phyloP scores from a whole-genome alignment of 768 basidiomycete genomes.

The Naganishia antarctica region DNA sequence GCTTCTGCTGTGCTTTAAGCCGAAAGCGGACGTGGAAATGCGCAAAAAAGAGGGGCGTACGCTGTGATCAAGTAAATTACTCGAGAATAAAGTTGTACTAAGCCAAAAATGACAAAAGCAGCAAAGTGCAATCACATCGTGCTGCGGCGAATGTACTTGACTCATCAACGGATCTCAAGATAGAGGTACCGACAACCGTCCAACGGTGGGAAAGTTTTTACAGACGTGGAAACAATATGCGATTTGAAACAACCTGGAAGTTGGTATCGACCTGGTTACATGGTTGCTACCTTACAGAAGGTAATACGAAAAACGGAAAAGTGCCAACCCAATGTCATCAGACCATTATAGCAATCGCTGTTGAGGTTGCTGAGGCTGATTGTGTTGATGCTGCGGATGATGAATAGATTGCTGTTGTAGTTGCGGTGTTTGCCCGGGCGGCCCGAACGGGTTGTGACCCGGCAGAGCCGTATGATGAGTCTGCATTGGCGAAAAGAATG shows the following conservation, averaged over 20 bases:
- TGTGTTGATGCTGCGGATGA: slow-evolving; percentile 5
- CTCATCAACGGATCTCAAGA: too few relatives aligned
- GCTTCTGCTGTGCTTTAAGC: too few relatives aligned
- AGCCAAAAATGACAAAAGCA: too few relatives aligned
- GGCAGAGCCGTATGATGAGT: neutral
- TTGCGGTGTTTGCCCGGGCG: slow-evolving; percentile 14
- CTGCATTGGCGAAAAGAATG: slow-evolving; percentile 18
- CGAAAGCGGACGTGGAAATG: too few relatives aligned
- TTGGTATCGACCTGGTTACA: neutral
- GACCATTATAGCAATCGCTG: slow-evolving; percentile 10
- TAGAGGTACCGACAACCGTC: too few relatives aligned
- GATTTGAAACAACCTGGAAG: neutral
- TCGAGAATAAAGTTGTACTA: too few relatives aligned
- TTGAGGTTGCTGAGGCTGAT: slow-evolving; percentile 8
- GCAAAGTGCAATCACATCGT: too few relatives aligned
- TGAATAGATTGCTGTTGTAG: slow-evolving; percentile 5
- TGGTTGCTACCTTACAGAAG: neutral
- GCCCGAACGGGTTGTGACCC: slow-evolving; percentile 13
- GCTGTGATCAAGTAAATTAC: too few relatives aligned
- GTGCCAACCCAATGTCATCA: neutral
- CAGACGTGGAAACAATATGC: neutral
- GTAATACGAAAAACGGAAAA: neutral
- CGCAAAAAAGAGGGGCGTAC: too few relatives aligned
- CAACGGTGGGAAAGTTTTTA: too few relatives aligned
- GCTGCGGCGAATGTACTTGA: too few relatives aligned